Evolutionary conservation across 306 rosid genomes (phyloP).

Genomic region (Prunus mira): DNA sequence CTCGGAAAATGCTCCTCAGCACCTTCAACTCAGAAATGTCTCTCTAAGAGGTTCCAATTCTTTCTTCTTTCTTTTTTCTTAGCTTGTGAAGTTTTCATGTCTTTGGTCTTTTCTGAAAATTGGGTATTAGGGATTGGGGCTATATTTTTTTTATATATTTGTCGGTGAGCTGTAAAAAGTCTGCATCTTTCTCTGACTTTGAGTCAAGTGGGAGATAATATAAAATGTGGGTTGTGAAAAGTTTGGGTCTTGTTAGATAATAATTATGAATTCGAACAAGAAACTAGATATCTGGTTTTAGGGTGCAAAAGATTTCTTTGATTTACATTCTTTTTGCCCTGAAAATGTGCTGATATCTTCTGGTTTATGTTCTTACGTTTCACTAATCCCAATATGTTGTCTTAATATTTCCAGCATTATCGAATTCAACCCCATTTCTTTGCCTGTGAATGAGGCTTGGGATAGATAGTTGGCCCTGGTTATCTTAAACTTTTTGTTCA

Average conservation of each 20-base stretch:
- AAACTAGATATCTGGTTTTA: neutral
- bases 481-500: neutral
- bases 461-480: neutral
- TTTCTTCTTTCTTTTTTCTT: neutral
- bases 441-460: neutral
- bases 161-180: neutral
- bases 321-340: neutral
- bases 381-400: neutral
- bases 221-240: conserved; percentile 14
- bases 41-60: conserved; percentile 1
- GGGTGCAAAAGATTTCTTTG: neutral
- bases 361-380: neutral
- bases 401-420: neutral
- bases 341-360: neutral
- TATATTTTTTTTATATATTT: neutral
- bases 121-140: neutral
- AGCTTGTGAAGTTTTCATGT: neutral
- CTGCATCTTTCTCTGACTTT: neutral
- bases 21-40: neutral
- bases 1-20: neutral
- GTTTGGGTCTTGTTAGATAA: neutral
- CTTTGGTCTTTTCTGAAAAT: neutral
- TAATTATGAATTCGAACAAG: neutral
- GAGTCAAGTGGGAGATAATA: neutral
- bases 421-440: neutral